Percentiles rank a stretch among this genome's conserved stretches.
phyloP scores from a whole-genome alignment of 1,284 basidiomycete genomes.

The Cryptococcus hybrid region DNA sequence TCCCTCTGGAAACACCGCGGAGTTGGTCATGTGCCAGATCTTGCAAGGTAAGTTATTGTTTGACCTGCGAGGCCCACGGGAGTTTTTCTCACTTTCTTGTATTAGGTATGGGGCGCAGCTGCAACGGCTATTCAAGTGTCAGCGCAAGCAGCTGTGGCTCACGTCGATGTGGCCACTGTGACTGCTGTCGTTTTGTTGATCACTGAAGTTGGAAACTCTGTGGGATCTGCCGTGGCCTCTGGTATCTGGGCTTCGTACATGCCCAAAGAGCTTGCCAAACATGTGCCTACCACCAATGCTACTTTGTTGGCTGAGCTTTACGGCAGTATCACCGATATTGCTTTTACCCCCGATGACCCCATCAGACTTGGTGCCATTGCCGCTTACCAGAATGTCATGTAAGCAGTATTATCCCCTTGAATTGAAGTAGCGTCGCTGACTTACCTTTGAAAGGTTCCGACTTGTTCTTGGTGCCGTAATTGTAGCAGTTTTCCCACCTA shows the following conservation, averaged over 20 bases:
- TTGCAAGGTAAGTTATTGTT: conserved; percentile 32
- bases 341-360: conserved; percentile 54
- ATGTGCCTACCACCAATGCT: conserved; percentile 53
- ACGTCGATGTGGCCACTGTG: conserved; percentile 73
- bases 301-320: conserved; percentile 53
- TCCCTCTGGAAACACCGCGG: conserved; percentile 55
- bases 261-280: conserved; percentile 59
- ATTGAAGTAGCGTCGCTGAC: background rate
- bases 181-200: conserved; percentile 74
- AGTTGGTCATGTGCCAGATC: conserved; percentile 58
- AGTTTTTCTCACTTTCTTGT: background rate
- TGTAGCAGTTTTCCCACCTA: conserved; percentile 41
- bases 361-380: conserved; percentile 60
- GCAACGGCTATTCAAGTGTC: conserved; percentile 67
- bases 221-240: conserved; percentile 53
- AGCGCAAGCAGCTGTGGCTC: conserved; percentile 73
- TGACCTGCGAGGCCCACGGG: no score
- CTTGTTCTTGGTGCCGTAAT: conserved; percentile 40
- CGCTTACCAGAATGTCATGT: conserved; percentile 48
- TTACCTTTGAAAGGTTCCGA: conserved; percentile 19
- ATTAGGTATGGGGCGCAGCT: conserved; percentile 59
- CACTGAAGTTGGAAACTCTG: conserved; percentile 57
- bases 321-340: conserved; percentile 57
- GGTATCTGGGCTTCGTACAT: conserved; percentile 34
- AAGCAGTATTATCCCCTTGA: conserved; percentile 3